Conservation (phyloP, 371 early-diverging fungal species). For the Rhizopus sp. region DNA sequence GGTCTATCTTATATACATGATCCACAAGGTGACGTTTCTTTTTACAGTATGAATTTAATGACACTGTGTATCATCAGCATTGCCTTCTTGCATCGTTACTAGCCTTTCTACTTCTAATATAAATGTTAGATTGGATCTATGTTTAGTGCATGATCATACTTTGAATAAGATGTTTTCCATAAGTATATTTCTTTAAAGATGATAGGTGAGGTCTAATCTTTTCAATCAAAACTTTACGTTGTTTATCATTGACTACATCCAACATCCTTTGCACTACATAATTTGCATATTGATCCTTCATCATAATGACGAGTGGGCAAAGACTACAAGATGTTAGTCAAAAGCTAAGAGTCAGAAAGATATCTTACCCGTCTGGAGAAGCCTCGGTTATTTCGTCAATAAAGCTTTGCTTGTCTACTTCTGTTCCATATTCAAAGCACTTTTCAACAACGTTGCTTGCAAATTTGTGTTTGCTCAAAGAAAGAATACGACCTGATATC, state of each 20-base stretch:
- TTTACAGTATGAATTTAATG: no score
- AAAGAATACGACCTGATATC: conserved; percentile 86
- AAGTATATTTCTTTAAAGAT: conserved; percentile 91
- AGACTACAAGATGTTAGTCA: no score
- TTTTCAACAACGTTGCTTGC: conserved; percentile 98
- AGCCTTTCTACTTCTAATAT: no score
- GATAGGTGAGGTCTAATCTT: conserved; percentile 88
- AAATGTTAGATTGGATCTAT: no score
- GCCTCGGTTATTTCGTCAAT: conserved; percentile 88
- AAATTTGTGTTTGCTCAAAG: conserved; percentile 45
- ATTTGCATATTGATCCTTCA: conserved; percentile 99
- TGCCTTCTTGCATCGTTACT: no score
- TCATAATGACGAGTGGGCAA: conserved; percentile 83
- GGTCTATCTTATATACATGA: no score
- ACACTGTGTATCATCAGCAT: no score
- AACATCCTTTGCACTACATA: conserved; percentile 99
- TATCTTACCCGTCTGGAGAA: conserved; percentile 64
- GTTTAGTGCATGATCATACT: conserved; percentile 30
- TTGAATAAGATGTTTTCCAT: conserved; percentile 93
- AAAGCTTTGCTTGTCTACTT: conserved; percentile 70
- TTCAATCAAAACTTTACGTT: conserved; percentile 79
- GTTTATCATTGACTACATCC: conserved; percentile 90
- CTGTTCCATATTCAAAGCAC: conserved; percentile 81
- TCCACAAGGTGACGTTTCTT: no score
- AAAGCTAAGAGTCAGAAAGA: no score